These are phyloP conservation scores for Aspergillus conjunctus DNA, from an alignment of 495 filamentous ascomycete species.

Conservation along the genomic window DNA sequence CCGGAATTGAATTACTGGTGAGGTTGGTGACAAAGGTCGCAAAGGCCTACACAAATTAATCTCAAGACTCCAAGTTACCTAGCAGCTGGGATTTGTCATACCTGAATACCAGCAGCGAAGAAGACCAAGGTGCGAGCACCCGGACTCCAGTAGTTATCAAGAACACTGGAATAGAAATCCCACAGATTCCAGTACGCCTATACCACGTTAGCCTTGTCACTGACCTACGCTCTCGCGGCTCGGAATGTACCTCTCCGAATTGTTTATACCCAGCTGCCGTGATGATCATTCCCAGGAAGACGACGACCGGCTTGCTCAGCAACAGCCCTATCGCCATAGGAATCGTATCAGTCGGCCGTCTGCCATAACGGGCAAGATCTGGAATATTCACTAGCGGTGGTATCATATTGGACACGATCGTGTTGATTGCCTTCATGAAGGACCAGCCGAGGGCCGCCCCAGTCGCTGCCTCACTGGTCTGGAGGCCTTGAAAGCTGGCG, in stretches of 20 bases:
- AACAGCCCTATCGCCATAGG: slow-evolving; percentile 8
- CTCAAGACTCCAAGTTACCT: background rate
- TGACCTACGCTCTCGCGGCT: too few relatives aligned
- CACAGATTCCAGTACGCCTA: slow-evolving; percentile 12
- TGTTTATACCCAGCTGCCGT: slow-evolving; percentile 8
- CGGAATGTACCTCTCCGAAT: slow-evolving; percentile 1
- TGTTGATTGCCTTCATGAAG: slow-evolving; percentile 11
- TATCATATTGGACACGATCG: slow-evolving; percentile 10
- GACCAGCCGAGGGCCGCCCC: slow-evolving; percentile 5
- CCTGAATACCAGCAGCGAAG: slow-evolving; percentile 10
- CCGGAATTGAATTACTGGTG: slow-evolving; percentile 9
- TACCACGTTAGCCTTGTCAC: background rate
- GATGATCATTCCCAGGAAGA: slow-evolving; percentile 7
- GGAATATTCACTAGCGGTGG: slow-evolving; percentile 11
- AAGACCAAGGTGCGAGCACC: slow-evolving; percentile 4
- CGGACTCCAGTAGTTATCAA: slow-evolving; percentile 9
- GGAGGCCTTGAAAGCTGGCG: slow-evolving; percentile 6
- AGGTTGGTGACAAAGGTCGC: slow-evolving; percentile 11
- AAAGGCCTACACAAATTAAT: background rate
- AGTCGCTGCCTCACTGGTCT: background rate
- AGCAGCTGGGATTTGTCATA: background rate
- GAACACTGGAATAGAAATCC: slow-evolving; percentile 12
- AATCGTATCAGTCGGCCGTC: slow-evolving; percentile 3
- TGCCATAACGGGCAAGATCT: slow-evolving; percentile 3
- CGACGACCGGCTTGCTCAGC: slow-evolving; percentile 8